A percentile compares a stretch with the other conserved stretches of the same genome.
Evolutionary conservation across 2,329 filamentous ascomycete species (phyloP).

Genomic region (Trichothecium sympodiale): DNA sequence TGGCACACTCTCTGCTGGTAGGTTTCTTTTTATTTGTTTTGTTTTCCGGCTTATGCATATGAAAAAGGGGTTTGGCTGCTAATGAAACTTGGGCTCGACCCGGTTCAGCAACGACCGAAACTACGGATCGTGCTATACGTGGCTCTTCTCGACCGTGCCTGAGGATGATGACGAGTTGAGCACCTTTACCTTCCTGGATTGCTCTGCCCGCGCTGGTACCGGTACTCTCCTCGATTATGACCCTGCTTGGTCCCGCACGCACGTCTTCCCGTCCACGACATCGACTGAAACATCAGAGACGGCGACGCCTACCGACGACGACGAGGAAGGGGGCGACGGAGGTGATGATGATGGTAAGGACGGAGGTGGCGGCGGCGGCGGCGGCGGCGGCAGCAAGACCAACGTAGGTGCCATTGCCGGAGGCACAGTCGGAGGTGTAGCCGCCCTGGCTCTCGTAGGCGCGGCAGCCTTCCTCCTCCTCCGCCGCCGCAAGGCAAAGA

Average conservation of each 20-base stretch:
- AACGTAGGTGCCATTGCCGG: slow-evolving; percentile 33
- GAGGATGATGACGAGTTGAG: slow-evolving; percentile 6
- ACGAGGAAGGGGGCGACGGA: slow-evolving; percentile 8
- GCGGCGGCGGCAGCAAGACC: slow-evolving; percentile 12
- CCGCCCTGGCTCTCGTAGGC: slow-evolving; percentile 26
- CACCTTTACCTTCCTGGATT: slow-evolving; percentile 16
- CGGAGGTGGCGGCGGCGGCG: slow-evolving; percentile 22
- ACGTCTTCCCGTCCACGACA: slow-evolving; percentile 7
- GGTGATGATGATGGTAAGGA: too few species aligned
- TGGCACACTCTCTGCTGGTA: slow-evolving; percentile 25
- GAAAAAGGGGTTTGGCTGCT: neutral
- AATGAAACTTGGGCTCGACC: neutral
- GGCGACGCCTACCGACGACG: slow-evolving; percentile 4
- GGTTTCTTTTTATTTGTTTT: slow-evolving; percentile 2
- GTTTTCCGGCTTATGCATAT: slow-evolving; percentile 3
- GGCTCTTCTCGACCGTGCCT: slow-evolving; percentile 13
- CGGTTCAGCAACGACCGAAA: slow-evolving; percentile 7
- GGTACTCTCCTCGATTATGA: slow-evolving; percentile 19
- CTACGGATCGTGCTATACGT: slow-evolving; percentile 16
- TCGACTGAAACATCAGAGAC: slow-evolving; percentile 3
- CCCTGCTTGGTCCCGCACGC: slow-evolving; percentile 12
- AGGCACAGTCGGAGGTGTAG: slow-evolving; percentile 34
- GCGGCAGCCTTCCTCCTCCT: slow-evolving; percentile 28
- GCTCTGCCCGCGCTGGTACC: slow-evolving; percentile 12
- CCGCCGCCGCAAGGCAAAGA: slow-evolving; percentile 21